Evolutionary conservation across 1,139 yeast species (phyloP).

Genomic region (Insectozyma bohioensis): DNA sequence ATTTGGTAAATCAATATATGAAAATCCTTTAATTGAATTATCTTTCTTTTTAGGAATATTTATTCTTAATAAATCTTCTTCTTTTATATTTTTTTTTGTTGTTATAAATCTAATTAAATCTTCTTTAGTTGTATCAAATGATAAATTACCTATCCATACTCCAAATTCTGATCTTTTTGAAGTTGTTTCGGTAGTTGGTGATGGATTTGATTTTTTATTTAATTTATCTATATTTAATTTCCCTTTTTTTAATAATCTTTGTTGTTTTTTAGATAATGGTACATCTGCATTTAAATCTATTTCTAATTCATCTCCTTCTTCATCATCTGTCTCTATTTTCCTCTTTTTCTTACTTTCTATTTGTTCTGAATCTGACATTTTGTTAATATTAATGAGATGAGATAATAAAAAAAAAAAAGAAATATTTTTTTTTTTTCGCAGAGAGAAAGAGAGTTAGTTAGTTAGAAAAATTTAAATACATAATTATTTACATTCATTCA

Average conservation of each 20-base stretch:
- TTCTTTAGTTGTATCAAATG: conserved; percentile 80
- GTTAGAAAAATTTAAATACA: no score
- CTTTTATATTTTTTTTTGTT: conserved; percentile 53
- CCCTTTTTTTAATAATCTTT: conserved; percentile 81
- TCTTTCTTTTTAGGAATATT: conserved; percentile 68
- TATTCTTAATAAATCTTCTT: conserved; percentile 56
- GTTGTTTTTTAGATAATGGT: conserved; percentile 90
- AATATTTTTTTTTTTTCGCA: no score
- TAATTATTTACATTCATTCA: not conserved
- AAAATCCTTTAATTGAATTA: conserved; percentile 75
- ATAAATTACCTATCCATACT: conserved; percentile 92
- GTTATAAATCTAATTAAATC: conserved; percentile 67
- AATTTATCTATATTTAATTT: conserved; percentile 61
- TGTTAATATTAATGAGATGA: conserved; percentile 6
- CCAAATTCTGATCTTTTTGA: conserved; percentile 59
- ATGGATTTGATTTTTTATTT: conserved; percentile 45
- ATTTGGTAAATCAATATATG: conserved; percentile 81
- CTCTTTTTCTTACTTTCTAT: conserved; percentile 16
- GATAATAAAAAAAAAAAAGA: conserved; percentile 3
- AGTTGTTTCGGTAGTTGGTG: conserved; percentile 37
- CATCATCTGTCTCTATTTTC: conserved; percentile 16
- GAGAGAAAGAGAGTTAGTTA: no score
- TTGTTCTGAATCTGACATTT: conserved; percentile 10
- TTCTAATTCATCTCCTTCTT: conserved; percentile 58
- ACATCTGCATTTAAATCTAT: conserved; percentile 75